Evolutionary conservation across 352 stramenopile genomes (phyloP), one percentile per base, ranked within the genome.

Genomic region (Phytophthora tentaculata): DNA sequence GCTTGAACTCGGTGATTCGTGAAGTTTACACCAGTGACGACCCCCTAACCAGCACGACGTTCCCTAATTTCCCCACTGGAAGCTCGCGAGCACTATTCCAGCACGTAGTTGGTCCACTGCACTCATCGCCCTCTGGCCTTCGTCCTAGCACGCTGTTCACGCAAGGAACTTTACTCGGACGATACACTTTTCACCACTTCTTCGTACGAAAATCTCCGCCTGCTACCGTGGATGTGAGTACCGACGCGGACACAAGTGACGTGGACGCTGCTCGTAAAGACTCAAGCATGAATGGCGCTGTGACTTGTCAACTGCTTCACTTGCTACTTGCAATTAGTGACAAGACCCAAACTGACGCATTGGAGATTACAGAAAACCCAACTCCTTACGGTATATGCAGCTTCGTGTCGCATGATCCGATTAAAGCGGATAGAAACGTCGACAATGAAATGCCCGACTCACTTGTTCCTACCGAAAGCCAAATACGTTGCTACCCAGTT

Each of bases 1-100:
- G 74, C 51, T 85, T 85, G 29, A 55, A 78, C n/a, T 74, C 77
- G 2, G 61, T 83, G 16, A 74, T 85, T 32, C 62, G 66, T n/a
- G 69, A 85, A 63, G 24, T 59, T 24, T 54, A 66, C 57, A n/a
- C n/a, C 39, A 43, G 19, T 16, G 55, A 53, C 5, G 35, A 13
- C 10, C 17, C 23, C 3, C 45, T 29, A 10, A 61, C n/a, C 14
- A 45, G 7, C 20, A 39, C 16, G 9, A 43, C 9, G 16, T 59
- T 41, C 41, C 29, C 43, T 5, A 61, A 50, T 16, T 22, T 50
- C 1, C 41, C 47, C n/a, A 26, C 12, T 10, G 28, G 20, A n/a
- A 24, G 65, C 26, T 48, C 23, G 4, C 44, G 22, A 48, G 3
- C 24, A 37, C 5, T 59, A 9, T 35, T 64, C 24, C 54, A 74